These are phyloP conservation scores for Lentinula raphanica DNA, from an alignment of 768 basidiomycete genomes.

Conservation along the genomic window DNA sequence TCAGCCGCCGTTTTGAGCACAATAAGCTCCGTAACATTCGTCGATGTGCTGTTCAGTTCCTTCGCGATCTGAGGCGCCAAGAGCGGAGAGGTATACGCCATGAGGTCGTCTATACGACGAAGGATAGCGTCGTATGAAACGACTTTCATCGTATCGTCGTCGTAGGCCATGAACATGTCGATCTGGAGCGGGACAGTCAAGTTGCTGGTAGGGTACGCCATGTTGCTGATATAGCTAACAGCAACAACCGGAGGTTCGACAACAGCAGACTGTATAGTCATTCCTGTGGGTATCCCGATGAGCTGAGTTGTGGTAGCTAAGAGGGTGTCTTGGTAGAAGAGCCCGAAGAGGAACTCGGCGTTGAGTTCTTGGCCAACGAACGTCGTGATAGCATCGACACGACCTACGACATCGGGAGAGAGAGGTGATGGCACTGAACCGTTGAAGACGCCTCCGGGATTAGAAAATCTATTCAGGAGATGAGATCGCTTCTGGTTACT, in stretches of 20 bases:
- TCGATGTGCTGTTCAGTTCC: not conserved
- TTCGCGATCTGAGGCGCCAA: conserved; percentile 5
- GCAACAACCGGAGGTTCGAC: conserved; percentile 7
- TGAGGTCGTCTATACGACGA: conserved; percentile 1
- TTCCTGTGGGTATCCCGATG: not conserved
- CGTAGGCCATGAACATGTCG: conserved; percentile 6
- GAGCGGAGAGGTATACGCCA: not conserved
- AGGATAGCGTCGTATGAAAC: conserved; percentile 6
- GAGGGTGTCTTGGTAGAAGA: not conserved
- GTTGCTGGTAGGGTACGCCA: conserved; percentile 6
- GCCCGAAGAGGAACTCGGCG: conserved; percentile 5
- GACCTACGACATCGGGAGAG: not conserved
- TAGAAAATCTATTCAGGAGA: not conserved
- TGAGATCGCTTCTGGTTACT: not conserved
- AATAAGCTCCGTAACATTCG: conserved; percentile 3
- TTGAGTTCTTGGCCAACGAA: conserved; percentile 5
- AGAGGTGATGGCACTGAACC: not conserved
- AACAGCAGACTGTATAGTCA: not conserved
- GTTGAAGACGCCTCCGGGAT: not conserved
- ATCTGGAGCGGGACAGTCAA: conserved; percentile 6
- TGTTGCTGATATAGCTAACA: not conserved
- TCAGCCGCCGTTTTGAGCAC: conserved; percentile 4
- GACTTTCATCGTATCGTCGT: conserved; percentile 6
- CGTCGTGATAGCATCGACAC: not conserved
- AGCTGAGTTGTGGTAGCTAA: conserved; percentile 7